Evolutionary conservation across 108 stramenopile species (phyloP).

Genomic region (Nitzschia sp.): DNA sequence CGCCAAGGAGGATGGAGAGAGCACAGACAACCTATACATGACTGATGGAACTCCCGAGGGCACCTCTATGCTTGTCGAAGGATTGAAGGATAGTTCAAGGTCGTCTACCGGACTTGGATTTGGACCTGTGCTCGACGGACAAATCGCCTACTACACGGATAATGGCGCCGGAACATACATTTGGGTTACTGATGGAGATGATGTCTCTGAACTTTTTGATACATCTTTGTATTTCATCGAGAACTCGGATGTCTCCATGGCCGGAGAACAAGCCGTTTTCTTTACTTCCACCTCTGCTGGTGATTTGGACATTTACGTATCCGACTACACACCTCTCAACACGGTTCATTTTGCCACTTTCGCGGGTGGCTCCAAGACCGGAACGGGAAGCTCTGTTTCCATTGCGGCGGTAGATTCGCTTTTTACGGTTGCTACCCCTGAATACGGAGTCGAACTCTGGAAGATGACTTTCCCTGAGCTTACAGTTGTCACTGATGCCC

Average conservation of each 20-base stretch:
- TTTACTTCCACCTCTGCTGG: background rate
- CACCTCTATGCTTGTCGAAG: background rate
- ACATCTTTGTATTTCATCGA: background rate
- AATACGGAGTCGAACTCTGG: constrained; percentile 16
- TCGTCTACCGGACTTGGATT: constrained; percentile 11
- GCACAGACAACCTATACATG: background rate
- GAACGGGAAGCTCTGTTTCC: background rate
- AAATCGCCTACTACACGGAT: constrained; percentile 9
- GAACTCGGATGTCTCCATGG: constrained; percentile 7
- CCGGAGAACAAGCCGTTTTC: constrained; percentile 12
- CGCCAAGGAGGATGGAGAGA: background rate
- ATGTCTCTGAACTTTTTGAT: constrained; percentile 1
- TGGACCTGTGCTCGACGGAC: constrained; percentile 5
- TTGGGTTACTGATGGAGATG: constrained; percentile 10
- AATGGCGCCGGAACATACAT: background rate
- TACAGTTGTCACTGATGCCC: background rate
- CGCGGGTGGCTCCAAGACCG: background rate
- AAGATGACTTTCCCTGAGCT: constrained; percentile 6
- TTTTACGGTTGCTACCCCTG: background rate
- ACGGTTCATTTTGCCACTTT: constrained; percentile 4
- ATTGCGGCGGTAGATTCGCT: background rate
- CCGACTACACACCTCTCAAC: constrained; percentile 7
- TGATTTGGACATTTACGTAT: constrained; percentile 1
- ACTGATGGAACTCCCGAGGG: constrained; percentile 4
- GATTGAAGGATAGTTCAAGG: constrained; percentile 1